phyloP scores from a whole-genome alignment of 169 alveolate species.

The Babesia gibsoni region DNA sequence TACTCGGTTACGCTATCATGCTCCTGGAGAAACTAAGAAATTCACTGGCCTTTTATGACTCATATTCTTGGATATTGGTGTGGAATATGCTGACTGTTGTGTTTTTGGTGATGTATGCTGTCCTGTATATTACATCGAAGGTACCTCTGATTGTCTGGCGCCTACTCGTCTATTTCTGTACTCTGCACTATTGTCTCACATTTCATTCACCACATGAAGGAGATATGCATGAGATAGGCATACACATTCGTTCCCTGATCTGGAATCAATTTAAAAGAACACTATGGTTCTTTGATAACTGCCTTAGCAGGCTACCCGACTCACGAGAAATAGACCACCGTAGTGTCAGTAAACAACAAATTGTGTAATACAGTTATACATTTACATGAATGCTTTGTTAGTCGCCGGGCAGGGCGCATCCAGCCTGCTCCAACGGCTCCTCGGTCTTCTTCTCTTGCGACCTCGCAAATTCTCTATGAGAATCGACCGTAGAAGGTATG shows the following conservation, averaged over 20 bases:
- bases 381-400: background rate
- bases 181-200: background rate
- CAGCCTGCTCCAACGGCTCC: background rate
- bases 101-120: constrained; percentile 17
- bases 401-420: background rate
- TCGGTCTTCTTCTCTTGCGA: constrained; percentile 27
- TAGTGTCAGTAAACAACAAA: constrained; percentile 26
- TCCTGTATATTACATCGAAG: background rate
- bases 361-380: background rate
- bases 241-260: background rate
- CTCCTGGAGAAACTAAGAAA: constrained; percentile 32
- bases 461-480: constrained; percentile 59
- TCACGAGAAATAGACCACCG: constrained; percentile 61
- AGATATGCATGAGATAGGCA: background rate
- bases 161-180: background rate
- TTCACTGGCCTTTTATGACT: constrained; percentile 35
- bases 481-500: constrained; percentile 57
- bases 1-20: constrained; percentile 33
- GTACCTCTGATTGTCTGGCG: constrained; percentile 28
- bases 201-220: background rate
- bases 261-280: background rate
- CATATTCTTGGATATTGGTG: constrained; percentile 26
- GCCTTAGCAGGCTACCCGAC: constrained; percentile 50
- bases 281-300: constrained; percentile 5
- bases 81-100: background rate